Conservation (phyloP, 2,329 filamentous ascomycete species). For the Phialophora chinensis region DNA sequence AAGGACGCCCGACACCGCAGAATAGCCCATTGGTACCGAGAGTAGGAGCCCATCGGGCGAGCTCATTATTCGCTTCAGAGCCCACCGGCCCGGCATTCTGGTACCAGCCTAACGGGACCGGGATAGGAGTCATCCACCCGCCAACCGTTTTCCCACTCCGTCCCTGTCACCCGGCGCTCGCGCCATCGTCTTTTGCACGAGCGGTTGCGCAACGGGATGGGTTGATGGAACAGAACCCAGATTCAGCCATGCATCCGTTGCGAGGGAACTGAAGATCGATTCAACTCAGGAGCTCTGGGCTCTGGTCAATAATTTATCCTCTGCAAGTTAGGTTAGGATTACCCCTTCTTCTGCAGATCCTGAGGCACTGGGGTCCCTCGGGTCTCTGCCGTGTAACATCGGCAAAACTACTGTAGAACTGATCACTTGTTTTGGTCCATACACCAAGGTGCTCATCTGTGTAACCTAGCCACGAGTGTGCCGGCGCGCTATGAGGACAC, state of each 20-base stretch:
- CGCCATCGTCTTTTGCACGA: neutral
- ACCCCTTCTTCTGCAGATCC: neutral
- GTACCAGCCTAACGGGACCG: conserved; percentile 14
- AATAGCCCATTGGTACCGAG: neutral
- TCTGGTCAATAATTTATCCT: neutral
- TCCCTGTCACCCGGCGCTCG: neutral
- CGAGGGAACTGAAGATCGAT: conserved; percentile 3
- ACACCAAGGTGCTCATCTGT: neutral
- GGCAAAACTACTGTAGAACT: neutral
- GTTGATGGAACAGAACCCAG: neutral
- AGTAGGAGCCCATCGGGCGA: neutral
- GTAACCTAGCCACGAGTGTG: neutral
- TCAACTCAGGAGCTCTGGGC: neutral
- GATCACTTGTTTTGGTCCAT: neutral
- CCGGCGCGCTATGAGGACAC: neutral
- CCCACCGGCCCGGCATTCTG: conserved; percentile 16
- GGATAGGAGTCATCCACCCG: conserved; percentile 14
- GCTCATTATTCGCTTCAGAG: neutral
- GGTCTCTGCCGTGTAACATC: conserved; percentile 11
- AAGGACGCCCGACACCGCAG: neutral
- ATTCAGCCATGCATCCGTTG: neutral
- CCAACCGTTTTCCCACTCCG: conserved; percentile 15
- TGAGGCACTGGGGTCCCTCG: neutral
- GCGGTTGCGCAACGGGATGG: neutral
- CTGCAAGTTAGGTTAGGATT: neutral